These are phyloP conservation scores for Saitozyma sp. DNA, from an alignment of 768 basidiomycete species.

Conservation along the genomic window DNA sequence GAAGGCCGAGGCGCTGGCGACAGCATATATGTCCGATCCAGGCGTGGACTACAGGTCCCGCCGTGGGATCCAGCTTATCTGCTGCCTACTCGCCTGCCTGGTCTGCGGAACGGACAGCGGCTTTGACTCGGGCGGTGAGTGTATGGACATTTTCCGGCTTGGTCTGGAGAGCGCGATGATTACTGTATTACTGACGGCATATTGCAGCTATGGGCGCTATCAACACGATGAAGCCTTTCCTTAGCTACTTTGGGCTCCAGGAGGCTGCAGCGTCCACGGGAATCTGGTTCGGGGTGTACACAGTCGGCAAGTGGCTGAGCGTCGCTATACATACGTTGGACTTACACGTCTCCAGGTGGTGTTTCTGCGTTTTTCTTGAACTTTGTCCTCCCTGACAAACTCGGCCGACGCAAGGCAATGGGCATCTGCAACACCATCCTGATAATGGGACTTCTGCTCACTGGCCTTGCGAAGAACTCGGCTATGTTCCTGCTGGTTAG, in stretches of 20 bases:
- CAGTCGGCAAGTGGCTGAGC: slow-evolving; percentile 51
- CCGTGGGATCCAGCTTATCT: slow-evolving; percentile 2
- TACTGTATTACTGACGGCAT: too few species aligned
- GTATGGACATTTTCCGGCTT: too few species aligned
- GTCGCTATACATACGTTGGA: too few species aligned
- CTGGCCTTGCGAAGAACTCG: slow-evolving; percentile 56
- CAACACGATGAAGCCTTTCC: slow-evolving; percentile 58
- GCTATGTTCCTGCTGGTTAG: slow-evolving; percentile 54
- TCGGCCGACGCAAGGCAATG: slow-evolving; percentile 60
- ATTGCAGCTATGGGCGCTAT: slow-evolving; percentile 59
- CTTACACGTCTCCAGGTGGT: slow-evolving; percentile 13
- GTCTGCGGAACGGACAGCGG: slow-evolving; percentile 9
- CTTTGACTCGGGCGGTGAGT: slow-evolving; percentile 18
- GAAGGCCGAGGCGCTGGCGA: slow-evolving; percentile 16
- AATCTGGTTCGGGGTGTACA: slow-evolving; percentile 56
- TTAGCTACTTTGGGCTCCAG: slow-evolving; percentile 58
- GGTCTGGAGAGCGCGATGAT: too few species aligned
- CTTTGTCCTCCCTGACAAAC: slow-evolving; percentile 59
- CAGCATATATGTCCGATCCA: slow-evolving; percentile 22
- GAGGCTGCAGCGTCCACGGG: slow-evolving; percentile 58
- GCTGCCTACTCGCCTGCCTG: slow-evolving; percentile 1
- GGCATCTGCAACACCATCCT: slow-evolving; percentile 58
- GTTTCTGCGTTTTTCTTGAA: slow-evolving; percentile 36
- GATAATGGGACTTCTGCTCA: slow-evolving; percentile 59
- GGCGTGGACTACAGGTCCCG: slow-evolving; percentile 2